phyloP scores from a whole-genome alignment of 2,329 filamentous ascomycete species.

The Trichoderma sp. region DNA sequence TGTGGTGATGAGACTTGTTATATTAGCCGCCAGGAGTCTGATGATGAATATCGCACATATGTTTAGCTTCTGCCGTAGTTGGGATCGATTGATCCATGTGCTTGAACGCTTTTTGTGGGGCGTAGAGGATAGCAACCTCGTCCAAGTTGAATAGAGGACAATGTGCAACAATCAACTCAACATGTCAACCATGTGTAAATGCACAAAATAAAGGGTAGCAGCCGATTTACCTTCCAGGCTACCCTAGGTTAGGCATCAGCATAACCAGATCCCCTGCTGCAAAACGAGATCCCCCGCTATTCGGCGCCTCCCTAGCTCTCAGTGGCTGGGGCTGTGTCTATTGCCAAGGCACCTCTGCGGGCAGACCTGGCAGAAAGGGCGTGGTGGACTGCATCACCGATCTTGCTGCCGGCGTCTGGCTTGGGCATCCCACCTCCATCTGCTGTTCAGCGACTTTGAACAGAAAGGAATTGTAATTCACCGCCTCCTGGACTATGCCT shows the following conservation, averaged over 20 bases:
- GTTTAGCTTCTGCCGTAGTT: too few relatives aligned
- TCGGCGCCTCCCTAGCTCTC: neutral
- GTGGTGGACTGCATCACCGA: neutral
- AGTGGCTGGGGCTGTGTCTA: slow-evolving; percentile 7
- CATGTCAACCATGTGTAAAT: too few relatives aligned
- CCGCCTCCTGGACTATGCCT: neutral
- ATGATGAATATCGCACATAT: too few relatives aligned
- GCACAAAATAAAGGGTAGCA: neutral
- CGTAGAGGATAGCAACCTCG: too few relatives aligned
- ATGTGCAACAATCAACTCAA: too few relatives aligned
- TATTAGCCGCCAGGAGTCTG: too few relatives aligned
- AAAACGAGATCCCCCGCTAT: neutral
- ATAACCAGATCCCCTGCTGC: neutral
- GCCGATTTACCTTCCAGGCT: neutral
- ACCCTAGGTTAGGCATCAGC: neutral
- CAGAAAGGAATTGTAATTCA: neutral
- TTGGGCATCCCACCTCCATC: neutral
- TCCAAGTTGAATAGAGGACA: too few relatives aligned
- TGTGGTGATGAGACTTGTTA: too few relatives aligned
- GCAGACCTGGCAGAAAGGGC: neutral
- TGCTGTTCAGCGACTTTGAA: neutral
- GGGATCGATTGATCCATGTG: too few relatives aligned
- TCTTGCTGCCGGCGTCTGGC: neutral
- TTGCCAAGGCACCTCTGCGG: slow-evolving; percentile 9
- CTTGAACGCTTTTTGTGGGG: too few relatives aligned